Base-by-base conservation (phyloP, 2,329 filamentous ascomycete species). In the Penicillium sp. region DNA sequence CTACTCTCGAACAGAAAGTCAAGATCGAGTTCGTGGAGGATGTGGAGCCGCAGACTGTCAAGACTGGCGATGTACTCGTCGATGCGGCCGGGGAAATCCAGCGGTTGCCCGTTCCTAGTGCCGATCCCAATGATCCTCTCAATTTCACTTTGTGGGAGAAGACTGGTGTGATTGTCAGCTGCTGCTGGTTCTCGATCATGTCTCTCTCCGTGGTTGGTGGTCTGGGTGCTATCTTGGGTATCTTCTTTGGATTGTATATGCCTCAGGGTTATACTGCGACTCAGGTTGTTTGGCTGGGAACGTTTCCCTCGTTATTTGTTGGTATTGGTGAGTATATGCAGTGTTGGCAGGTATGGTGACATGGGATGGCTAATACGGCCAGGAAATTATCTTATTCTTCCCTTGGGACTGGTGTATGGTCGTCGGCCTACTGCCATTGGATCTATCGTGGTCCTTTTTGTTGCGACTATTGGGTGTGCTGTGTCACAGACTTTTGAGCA, bases 251-350 rank as follows among this genome's bases (percentile, higher is more conserved):
- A 47, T 62, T 75, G 8, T 79, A 79, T 53, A 58, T 60, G 1
- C 65, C 58, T 9, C 60, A 66, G 38, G 69, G 69, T 4, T 70
- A 58, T 65, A 77, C 40, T 65, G 69, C 28, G 49, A 68, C 65
- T 10, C 45, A 79, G 13, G 68, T 78, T 2, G 71, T 74, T 47
- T 73, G 75, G 65, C 60, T 80, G n/a, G 68, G 73, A 0, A 79
- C 76, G 0, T 75, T 77, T 44, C 78, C 78, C 0, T 75, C 76
- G 2, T 64, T 80, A 8, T 78, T 79, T 58, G 78, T 80, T 54
- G 77, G 77, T 19, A 68, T 79, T 28, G 78, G 77, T 72, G 65
- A 64, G 70, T 30, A 40, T 19, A 17, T 12, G 33, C 4, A 19
- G 26, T 17, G 15, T 40, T 1, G 4, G 4, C 17, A 1, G 37